Base-by-base conservation (phyloP, 768 basidiomycete species). In the Amanita fuliginea region DNA sequence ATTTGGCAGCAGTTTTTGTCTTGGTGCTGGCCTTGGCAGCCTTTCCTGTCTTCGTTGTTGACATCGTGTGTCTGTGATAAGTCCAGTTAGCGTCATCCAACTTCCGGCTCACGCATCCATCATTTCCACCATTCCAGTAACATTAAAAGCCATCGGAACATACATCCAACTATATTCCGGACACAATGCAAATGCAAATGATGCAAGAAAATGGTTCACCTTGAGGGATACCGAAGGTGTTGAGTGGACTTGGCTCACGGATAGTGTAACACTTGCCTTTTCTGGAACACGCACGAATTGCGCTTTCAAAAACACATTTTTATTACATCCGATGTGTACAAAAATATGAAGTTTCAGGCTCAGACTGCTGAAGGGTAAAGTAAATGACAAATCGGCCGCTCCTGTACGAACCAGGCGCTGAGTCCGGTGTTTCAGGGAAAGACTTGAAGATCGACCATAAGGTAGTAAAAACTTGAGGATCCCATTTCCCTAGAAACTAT, bases 21-120 rank as follows among this genome's bases (percentile, higher is more conserved):
- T 32, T 32, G 11, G 4, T 5, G 11, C 32, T 32, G 56, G 76
- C 68, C 14, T 66, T 63, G 71, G 80, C 83, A 60, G 75, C 73
- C 71, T 86, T 86, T 53, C 74, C 61, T 45, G 75, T 70, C 71
- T 86, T 85, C 54, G 81, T 77, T 48, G 77, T 71, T 67, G 83
- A 78, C 83, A 86, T 46, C 5, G 33, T 19, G 34, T 9, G 51
- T 41, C 51, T 46, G 35, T n/a, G 14, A 36, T 8, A 30, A 26
- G 14, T 37, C 9, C 19, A 16, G 30, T 46, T 14, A 45, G 51
- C 51, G 51, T 46, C 51, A 51, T 51, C 51, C 51, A 28, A 30
- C 26, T 36, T 40, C 18, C 3, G 9, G 16, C 14, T 11, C 3
- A 14, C 13, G 24, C 42, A 51, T 51, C 51, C 51, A 51, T 16